Evolutionary conservation across 352 stramenopile species (phyloP), one percentile per base, ranked within the genome.

Genomic region (Phytopythium litorale): DNA sequence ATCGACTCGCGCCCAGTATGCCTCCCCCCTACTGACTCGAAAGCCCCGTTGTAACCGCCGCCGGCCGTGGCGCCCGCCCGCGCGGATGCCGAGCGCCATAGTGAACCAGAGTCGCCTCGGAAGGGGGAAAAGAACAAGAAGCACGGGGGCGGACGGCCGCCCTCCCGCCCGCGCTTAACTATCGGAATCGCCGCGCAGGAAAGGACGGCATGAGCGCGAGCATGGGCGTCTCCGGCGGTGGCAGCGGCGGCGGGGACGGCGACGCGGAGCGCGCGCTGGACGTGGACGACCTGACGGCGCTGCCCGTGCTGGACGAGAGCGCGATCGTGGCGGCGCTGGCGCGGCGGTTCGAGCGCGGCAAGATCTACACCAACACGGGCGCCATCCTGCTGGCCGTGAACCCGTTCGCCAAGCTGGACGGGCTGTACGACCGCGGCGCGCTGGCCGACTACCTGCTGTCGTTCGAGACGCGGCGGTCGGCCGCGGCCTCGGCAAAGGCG

Each of bases 341-440:
- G 55, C 71, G 63, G 35, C 88, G 88, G 12, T 96, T 94, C 68
- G 32, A 63, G 0, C 73, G 81, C 45, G 64, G 91, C 35, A 88
- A 87, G 56, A 92, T 96, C 57, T 96, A 96, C 69, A 95, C 87
- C 51, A 93, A 91, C 63, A 91, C 87, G 4, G 84, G 84, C 55
- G 74, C 81, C 7, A 91, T 96, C 53, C 63, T 94, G 45, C 68
- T 96, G 25, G 86, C 87, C 1, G 84, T 94, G 23, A 96, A 96
- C 65, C 87, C 87, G 33, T 94, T 96, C 62, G 67, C 87, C 57
- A 90, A 89, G 62, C 72, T 94, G 33, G 30, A 66, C 0, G 73
- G 72, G 16, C 57, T 89, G n/a, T 96, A 94, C 63, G 78, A 81
- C 48, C 73, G 67, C 52, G 58, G 66, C 45, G 69, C 76, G 3